Evolutionary conservation across 1,139 yeast genomes (phyloP).

Genomic region (Insectozyma bohioensis): DNA sequence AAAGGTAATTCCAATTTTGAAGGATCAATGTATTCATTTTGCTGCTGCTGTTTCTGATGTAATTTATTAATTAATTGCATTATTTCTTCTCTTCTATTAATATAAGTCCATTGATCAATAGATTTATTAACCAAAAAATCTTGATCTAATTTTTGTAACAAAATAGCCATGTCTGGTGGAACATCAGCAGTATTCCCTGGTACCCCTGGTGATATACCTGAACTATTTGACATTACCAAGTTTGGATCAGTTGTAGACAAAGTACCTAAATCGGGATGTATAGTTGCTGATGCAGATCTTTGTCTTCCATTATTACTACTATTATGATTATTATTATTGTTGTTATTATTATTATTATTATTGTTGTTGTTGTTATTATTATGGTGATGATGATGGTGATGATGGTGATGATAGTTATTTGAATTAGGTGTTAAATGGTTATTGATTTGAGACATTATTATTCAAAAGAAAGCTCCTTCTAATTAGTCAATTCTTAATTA

Average conservation of each 20-base stretch:
- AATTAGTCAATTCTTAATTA: too few species aligned
- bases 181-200: slow-evolving; percentile 25
- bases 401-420: too few species aligned
- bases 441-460: too few species aligned
- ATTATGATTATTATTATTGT: not conserved
- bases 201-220: slow-evolving; percentile 11
- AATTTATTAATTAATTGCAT: slow-evolving; percentile 38
- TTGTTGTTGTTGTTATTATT: not conserved
- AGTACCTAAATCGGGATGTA: slow-evolving; percentile 12
- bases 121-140: slow-evolving; percentile 42
- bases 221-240: slow-evolving; percentile 7
- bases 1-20: slow-evolving; percentile 53
- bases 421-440: too few species aligned
- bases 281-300: slow-evolving; percentile 16
- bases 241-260: slow-evolving; percentile 11
- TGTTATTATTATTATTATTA: not conserved
- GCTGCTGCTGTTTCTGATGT: slow-evolving; percentile 34
- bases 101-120: slow-evolving; percentile 51
- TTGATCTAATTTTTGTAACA: slow-evolving; percentile 44
- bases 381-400: not conserved
- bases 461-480: too few species aligned
- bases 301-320: slow-evolving; percentile 6
- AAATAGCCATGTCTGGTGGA: slow-evolving; percentile 48
- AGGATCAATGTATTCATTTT: slow-evolving; percentile 30
- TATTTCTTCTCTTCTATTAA: slow-evolving; percentile 47